phyloP scores from a whole-genome alignment of 1,139 yeast species.

The Debaryomycetaceae sp. region DNA sequence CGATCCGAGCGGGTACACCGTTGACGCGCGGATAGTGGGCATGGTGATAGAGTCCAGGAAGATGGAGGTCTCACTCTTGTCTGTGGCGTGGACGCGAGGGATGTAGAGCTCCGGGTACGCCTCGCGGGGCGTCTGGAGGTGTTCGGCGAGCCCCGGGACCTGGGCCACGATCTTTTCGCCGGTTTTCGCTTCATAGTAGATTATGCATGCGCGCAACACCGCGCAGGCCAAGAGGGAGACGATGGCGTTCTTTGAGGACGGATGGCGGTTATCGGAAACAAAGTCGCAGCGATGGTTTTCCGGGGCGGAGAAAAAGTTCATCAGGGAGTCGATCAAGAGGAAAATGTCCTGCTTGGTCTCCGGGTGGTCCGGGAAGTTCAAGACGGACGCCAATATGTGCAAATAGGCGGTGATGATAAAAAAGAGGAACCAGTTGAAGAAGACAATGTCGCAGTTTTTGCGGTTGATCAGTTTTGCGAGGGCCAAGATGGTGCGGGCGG shows the following conservation, averaged over 20 bases:
- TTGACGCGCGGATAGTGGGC: background rate
- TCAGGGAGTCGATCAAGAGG: slow-evolving; percentile 18
- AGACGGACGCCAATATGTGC: slow-evolving; percentile 18
- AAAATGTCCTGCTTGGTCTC: slow-evolving; percentile 20
- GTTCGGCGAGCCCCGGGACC: slow-evolving; percentile 10
- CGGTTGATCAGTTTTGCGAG: slow-evolving; percentile 13
- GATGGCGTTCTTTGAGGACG: slow-evolving; percentile 15
- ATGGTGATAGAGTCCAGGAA: too few relatives aligned
- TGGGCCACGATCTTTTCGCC: slow-evolving; percentile 8
- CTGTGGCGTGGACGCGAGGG: too few relatives aligned
- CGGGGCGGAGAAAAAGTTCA: slow-evolving; percentile 10
- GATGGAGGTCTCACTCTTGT: too few relatives aligned
- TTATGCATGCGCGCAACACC: slow-evolving; percentile 15
- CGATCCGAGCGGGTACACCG: background rate
- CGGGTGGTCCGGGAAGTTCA: slow-evolving; percentile 19
- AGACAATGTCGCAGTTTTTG: slow-evolving; percentile 12
- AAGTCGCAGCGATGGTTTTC: background rate
- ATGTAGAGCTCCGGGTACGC: background rate
- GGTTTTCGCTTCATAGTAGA: slow-evolving; percentile 14
- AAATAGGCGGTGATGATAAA: slow-evolving; percentile 27
- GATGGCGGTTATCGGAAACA: slow-evolving; percentile 5
- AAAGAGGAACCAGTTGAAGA: slow-evolving; percentile 22
- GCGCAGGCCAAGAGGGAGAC: slow-evolving; percentile 13
- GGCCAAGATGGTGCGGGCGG: slow-evolving; percentile 26
- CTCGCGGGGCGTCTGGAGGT: slow-evolving; percentile 7